Evolutionary conservation across 202 grass and related monocot species (phyloP).

Genomic region (Eragrostis tef): DNA sequence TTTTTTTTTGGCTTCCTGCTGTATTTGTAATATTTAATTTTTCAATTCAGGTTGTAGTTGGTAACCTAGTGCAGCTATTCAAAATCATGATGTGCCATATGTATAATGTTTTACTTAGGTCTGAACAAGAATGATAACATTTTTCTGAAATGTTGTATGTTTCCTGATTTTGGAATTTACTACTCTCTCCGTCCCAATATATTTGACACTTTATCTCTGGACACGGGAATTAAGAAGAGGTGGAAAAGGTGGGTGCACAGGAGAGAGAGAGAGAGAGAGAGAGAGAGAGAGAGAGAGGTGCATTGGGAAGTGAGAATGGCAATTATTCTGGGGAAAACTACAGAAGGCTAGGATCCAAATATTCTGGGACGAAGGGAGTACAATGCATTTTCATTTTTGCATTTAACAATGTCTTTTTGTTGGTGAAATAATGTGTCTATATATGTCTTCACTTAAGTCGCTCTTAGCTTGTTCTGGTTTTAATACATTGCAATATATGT

Average conservation of each 20-base stretch:
- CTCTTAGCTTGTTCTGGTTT: slow-evolving; percentile 47
- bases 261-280: too few relatives aligned
- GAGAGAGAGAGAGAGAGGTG: too few relatives aligned
- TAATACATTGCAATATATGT: slow-evolving; percentile 75
- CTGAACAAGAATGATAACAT: background rate
- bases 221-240: too few relatives aligned
- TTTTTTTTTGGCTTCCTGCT: slow-evolving; percentile 2
- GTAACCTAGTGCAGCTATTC: background rate
- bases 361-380: too few relatives aligned
- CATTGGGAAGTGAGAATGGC: too few relatives aligned
- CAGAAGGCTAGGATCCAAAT: too few relatives aligned
- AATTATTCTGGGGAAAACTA: too few relatives aligned
- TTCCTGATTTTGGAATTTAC: slow-evolving; percentile 20
- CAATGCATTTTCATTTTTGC: slow-evolving; percentile 17
- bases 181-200: too few relatives aligned
- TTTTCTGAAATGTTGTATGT: slow-evolving; percentile 28
- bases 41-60: background rate
- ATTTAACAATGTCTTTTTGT: slow-evolving; percentile 6
- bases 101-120: background rate
- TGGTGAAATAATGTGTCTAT: background rate
- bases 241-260: too few relatives aligned
- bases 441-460: slow-evolving; percentile 29
- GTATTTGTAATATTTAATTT: background rate
- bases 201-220: too few relatives aligned
- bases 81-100: slow-evolving; percentile 17